These are phyloP conservation scores for Pestalotiopsis sp. DNA, from an alignment of 2,329 filamentous ascomycete genomes.

Conservation along the genomic window DNA sequence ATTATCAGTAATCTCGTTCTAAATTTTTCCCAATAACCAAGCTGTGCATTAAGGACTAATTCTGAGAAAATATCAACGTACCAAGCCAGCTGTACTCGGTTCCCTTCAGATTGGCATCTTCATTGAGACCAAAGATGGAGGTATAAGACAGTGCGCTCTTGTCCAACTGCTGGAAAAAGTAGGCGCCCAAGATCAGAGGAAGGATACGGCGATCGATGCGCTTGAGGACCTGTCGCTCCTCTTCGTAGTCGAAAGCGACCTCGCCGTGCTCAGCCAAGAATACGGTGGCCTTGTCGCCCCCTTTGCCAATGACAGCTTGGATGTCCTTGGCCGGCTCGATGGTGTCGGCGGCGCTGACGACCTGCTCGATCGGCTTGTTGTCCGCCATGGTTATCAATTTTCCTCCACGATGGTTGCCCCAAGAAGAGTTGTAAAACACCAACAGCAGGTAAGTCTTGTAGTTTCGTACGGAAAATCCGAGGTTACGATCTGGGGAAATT, in stretches of 20 bases:
- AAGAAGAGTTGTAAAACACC: neutral
- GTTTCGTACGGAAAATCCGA: neutral
- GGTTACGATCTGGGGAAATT: neutral
- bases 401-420: neutral
- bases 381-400: neutral
- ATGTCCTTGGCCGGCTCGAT: constrained; percentile 4
- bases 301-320: neutral
- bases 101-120: constrained; percentile 48
- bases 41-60: neutral
- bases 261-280: constrained; percentile 43
- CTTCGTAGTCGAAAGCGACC: constrained; percentile 46
- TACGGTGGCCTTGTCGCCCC: constrained; percentile 43
- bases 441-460: neutral
- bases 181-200: constrained; percentile 53
- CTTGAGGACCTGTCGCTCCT: constrained; percentile 46
- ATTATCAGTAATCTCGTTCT: neutral
- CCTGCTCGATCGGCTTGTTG: neutral
- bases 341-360: neutral
- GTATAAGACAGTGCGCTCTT: constrained; percentile 48
- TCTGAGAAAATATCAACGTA: constrained; percentile 28
- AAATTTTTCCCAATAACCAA: neutral
- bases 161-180: constrained; percentile 61
- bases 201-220: constrained; percentile 53
- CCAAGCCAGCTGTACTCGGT: constrained; percentile 60
- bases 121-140: constrained; percentile 49